Evolutionary conservation across 2,329 filamentous ascomycete genomes (phyloP), one percentile per base, ranked within the genome.

Genomic region (Paecilomyces sp.): DNA sequence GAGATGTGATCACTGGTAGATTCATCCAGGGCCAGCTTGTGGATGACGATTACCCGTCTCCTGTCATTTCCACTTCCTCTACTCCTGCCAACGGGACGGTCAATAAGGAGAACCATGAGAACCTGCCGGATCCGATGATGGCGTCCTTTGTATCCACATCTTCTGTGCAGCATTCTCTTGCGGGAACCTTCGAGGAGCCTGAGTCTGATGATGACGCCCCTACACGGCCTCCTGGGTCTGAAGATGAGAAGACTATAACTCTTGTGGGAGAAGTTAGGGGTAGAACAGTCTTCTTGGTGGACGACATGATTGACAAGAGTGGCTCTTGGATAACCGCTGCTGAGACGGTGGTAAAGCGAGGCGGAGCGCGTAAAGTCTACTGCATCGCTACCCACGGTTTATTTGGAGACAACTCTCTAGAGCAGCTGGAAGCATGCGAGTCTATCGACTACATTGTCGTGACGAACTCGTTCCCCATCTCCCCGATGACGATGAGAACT

Each of bases 261-360:
- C 82, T 99, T n/a, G 94, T 99, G 13, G 94, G 94, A 62, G 91
- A 97, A 68, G 94, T 99, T 61, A 89, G 87, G 70, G 87, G 91
- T 71, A 86, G 91, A 60, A 88, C 91, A 0, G 94, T 97, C 58
- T 89, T 99, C 72, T 92, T 99, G 62, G 90, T 99, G 56, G 94
- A 99, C 73, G 94, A 99, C 74, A 97, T 99, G 90, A 97, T 99
- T 70, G 94, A 99, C 78, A 97, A 96, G 79, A 88, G 92, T 9
- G 91, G 89, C 13, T 96, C 91, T 6, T 99, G 94, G 94, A 95
- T 99, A 66, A 93, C 93, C 5, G 94, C 94, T 6, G 94, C 94
- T 12, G 94, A 99, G 80, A 96, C 92, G 1, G 93, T 96, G 1
- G 90, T 96, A 57, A 97, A 97, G 81, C 86, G 89, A 64, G 95